A percentile compares a stretch with the other conserved stretches of the same genome.
Conservation (phyloP, 345 rosid genomes). For the Salix caprea region DNA sequence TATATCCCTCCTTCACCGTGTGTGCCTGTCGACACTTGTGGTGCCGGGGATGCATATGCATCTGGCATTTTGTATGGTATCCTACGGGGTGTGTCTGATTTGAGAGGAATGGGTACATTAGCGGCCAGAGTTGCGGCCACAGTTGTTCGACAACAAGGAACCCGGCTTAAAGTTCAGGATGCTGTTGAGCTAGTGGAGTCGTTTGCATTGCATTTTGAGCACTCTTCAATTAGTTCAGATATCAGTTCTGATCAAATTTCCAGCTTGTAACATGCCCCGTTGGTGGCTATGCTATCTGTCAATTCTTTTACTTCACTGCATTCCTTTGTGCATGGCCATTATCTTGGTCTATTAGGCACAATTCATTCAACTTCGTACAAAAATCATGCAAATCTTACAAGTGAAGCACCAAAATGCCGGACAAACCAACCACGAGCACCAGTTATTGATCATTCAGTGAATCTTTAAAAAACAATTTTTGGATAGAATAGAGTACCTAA, state of each 20-base stretch:
- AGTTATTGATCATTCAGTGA: no score
- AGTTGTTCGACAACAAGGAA: constrained; percentile 87
- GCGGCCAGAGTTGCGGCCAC: constrained; percentile 90
- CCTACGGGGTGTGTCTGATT: constrained; percentile 62
- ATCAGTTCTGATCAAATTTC: constrained; percentile 60
- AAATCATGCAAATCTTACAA: no score
- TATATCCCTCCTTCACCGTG: constrained; percentile 83
- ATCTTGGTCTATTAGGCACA: no score
- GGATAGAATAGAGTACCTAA: no score
- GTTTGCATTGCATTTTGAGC: constrained; percentile 40
- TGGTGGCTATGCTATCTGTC: not conserved
- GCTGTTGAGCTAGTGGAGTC: constrained; percentile 65
- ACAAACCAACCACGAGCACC: no score
- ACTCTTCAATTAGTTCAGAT: constrained; percentile 44
- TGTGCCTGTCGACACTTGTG: constrained; percentile 76
- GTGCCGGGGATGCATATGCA: constrained; percentile 95
- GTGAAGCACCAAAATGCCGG: no score
- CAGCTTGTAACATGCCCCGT: constrained; percentile 39
- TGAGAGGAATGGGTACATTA: constrained; percentile 74
- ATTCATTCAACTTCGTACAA: no score
- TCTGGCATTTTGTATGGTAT: constrained; percentile 83
- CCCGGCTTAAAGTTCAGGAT: constrained; percentile 74
- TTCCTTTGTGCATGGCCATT: not conserved
- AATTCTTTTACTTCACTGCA: constrained; percentile 10
- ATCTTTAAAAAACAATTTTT: no score